Evolutionary conservation across 495 filamentous ascomycete species (phyloP), one percentile per base, ranked within the genome.

Genomic region (Saxophila tyrrhenica): DNA sequence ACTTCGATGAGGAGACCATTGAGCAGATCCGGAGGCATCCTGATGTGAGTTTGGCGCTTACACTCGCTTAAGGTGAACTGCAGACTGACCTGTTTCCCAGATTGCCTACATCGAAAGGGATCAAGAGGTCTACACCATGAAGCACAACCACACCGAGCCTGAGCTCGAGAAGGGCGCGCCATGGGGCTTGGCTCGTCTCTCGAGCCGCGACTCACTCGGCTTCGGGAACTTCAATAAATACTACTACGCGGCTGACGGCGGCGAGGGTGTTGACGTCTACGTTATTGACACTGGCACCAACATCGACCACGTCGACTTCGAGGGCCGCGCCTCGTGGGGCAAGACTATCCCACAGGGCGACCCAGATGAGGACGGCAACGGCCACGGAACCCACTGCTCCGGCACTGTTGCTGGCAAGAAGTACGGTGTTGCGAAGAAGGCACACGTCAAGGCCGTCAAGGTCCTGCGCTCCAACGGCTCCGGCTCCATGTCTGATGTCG

Each of bases 341-440:
- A 89, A 94, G 82, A 99, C 94, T 52, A 86, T 99, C 63, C 94
- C 94, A 51, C 54, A 65, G 44, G 79, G 78, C 55, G 94, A 99
- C 65, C 81, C 73, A 41, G 94, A 99, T 68, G 73, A 78, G 50
- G 94, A 99, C 75, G 94, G 94, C 69, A 99, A 99, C 63, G 94
- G 94, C 51, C 94, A 99, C 76, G 94, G 94, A 62, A 99, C 94
- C 59, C 94, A 99, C 78, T 99, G 94, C 78, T 97, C 94, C 54
- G 94, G 94, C 60, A 99, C 94, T 39, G 82, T 97, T 62, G 94
- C 85, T 54, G 94, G 94, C 68, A 92, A 91, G 79, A 96, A 95
- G 75, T 96, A 92, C 68, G 94, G 94, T 80, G 92, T 99, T 56
- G 88, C 94, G 63, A 99, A 99, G 84, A 95, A 95, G 79, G 94